phyloP scores from a whole-genome alignment of 192 early-diverging fungal species.

The Linnemannia schmuckeri region DNA sequence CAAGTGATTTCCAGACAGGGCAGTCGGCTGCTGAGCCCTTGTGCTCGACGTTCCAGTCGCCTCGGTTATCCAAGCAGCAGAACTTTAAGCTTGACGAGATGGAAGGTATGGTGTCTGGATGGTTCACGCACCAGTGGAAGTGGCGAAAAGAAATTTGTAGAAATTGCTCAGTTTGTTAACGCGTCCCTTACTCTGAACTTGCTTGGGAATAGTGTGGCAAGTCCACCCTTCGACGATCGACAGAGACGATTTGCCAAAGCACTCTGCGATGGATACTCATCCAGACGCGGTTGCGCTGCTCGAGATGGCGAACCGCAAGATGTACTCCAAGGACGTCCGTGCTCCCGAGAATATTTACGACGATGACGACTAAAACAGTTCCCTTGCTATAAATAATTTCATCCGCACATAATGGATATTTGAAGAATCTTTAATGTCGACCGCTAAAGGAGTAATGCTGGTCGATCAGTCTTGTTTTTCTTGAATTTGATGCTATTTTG shows the following conservation, averaged over 20 bases:
- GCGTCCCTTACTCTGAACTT: not conserved
- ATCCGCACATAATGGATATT: not conserved
- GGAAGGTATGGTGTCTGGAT: constrained; percentile 64
- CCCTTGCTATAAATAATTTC: not conserved
- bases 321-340: constrained; percentile 76
- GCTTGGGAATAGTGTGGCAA: constrained; percentile 71
- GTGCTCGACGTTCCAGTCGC: constrained; percentile 76
- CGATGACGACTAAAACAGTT: constrained; percentile 22
- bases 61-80: constrained; percentile 62
- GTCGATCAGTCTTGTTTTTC: not conserved
- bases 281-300: constrained; percentile 78
- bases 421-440: not conserved
- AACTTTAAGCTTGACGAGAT: constrained; percentile 75
- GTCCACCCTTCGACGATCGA: constrained; percentile 67
- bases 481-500: not conserved
- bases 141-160: too few species aligned
- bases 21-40: constrained; percentile 69
- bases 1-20: constrained; percentile 70
- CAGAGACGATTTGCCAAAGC: constrained; percentile 56
- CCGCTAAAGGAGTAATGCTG: not conserved
- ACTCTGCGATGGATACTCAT: constrained; percentile 70
- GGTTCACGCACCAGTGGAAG: not conserved
- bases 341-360: constrained; percentile 56
- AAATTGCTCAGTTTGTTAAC: too few species aligned
- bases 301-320: constrained; percentile 78